These are phyloP conservation scores for Xanthoconium purpureum DNA, from an alignment of 768 basidiomycete species.

Conservation along the genomic window DNA sequence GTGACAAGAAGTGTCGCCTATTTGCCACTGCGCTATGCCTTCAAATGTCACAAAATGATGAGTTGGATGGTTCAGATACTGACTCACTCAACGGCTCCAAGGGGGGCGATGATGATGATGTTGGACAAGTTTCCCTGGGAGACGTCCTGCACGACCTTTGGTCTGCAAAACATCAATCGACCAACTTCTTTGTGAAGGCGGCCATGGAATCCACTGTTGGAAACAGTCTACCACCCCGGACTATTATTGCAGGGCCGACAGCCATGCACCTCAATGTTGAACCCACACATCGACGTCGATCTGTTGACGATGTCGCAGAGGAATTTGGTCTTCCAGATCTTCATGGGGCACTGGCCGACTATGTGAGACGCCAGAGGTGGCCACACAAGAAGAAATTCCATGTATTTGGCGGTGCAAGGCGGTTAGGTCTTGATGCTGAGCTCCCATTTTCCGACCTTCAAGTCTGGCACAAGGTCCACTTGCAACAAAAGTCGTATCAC, in stretches of 20 bases:
- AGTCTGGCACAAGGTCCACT: neutral
- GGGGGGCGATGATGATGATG: neutral
- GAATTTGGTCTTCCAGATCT: neutral
- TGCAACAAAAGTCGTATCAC: neutral
- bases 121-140: neutral
- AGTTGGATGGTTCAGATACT: no score
- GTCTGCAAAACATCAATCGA: neutral
- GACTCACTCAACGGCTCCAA: no score
- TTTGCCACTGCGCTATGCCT: neutral
- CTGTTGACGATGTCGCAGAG: neutral
- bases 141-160: neutral
- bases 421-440: neutral
- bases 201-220: neutral
- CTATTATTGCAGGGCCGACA: neutral
- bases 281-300: neutral
- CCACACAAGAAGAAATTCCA: neutral
- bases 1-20: neutral
- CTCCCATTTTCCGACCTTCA: neutral
- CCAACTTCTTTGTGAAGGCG: neutral
- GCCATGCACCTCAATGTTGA: neutral
- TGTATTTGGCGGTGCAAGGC: neutral
- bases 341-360: neutral
- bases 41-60: no score
- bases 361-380: neutral
- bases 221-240: neutral